Conservation (phyloP, 768 basidiomycete species). For the Leucocoprinus sp. region DNA sequence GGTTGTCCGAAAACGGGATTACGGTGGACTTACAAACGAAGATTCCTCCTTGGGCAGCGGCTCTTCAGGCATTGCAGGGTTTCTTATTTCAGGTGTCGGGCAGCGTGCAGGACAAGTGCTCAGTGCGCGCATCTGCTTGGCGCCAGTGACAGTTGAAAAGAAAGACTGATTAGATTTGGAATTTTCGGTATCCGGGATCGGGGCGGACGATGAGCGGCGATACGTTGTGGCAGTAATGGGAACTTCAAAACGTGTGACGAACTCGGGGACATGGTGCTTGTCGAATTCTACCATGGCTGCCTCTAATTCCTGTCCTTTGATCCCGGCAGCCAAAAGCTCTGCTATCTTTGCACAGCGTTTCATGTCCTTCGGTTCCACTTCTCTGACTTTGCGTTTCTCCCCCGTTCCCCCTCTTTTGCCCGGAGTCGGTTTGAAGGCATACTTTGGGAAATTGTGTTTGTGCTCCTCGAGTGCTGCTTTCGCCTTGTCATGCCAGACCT, state of each 20-base stretch:
- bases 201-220: constrained; percentile 60
- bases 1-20: constrained; percentile 1
- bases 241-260: constrained; percentile 69
- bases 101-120: constrained; percentile 31
- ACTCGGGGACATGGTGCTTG: constrained; percentile 47
- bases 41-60: constrained; percentile 33
- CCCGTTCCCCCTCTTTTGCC: constrained; percentile 35
- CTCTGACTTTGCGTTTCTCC: constrained; percentile 56
- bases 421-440: constrained; percentile 70
- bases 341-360: constrained; percentile 65
- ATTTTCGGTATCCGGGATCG: constrained; percentile 34
- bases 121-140: constrained; percentile 24
- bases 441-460: constrained; percentile 69
- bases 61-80: constrained; percentile 19
- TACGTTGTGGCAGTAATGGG: constrained; percentile 70
- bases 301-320: constrained; percentile 49
- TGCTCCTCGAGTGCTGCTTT: constrained; percentile 70
- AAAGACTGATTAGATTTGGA: constrained; percentile 24
- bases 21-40: constrained; percentile 38
- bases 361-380: constrained; percentile 59
- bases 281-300: constrained; percentile 54
- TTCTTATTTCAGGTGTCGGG: constrained; percentile 17
- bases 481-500: constrained; percentile 73
- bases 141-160: constrained; percentile 19
- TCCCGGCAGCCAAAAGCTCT: constrained; percentile 53